Conservation (phyloP, 192 early-diverging fungal genomes). For the Rhizoclosmatium globosum region DNA sequence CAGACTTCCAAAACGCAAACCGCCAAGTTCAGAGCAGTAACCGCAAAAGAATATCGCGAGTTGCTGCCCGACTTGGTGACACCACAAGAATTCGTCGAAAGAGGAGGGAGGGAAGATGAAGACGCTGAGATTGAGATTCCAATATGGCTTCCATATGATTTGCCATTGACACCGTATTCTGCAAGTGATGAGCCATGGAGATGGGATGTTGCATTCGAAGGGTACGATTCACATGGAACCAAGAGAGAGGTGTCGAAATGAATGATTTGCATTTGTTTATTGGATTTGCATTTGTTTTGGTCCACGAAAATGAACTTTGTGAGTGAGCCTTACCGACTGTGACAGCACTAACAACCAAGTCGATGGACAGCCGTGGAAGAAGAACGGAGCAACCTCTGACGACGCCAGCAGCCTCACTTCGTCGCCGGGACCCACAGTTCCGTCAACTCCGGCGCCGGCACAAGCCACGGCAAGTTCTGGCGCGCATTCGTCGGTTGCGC, state of each 20-base stretch:
- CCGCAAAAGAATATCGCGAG: slow-evolving; percentile 1
- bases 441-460: not conserved
- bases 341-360: no score
- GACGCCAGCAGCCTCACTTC: not conserved
- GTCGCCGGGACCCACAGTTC: not conserved
- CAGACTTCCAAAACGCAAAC: slow-evolving; percentile 29
- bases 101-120: not conserved
- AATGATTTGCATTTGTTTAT: not conserved
- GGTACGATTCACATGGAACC: slow-evolving; percentile 24
- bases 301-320: not conserved
- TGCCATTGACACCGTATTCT: slow-evolving; percentile 62
- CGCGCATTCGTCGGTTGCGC: not conserved
- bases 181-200: slow-evolving; percentile 52
- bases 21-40: slow-evolving; percentile 25
- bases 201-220: slow-evolving; percentile 45
- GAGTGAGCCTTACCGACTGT: not conserved
- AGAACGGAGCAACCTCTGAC: not conserved
- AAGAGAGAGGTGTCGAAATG: not conserved
- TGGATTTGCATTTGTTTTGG: no score
- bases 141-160: slow-evolving; percentile 67
- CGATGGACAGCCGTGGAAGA: not conserved
- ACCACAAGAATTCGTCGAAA: slow-evolving; percentile 8
- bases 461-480: not conserved
- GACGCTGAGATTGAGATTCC: slow-evolving; percentile 46
- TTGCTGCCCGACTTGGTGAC: not conserved